Base-by-base conservation (phyloP, 257 asterid species). In the Penstemon eatonii region DNA sequence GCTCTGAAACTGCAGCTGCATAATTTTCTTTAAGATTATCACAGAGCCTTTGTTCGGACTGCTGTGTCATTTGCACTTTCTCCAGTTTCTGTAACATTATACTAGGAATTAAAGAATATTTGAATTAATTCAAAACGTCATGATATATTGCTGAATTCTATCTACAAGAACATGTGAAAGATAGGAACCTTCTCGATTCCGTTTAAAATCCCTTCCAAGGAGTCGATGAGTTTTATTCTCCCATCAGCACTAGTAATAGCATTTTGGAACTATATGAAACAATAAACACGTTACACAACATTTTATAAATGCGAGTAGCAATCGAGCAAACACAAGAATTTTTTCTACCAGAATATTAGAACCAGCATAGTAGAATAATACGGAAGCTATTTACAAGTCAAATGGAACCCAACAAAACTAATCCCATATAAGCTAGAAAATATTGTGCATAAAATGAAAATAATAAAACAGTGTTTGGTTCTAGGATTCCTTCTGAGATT, bases 181-280 rank as follows among this genome's bases (percentile, higher is more conserved):
- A 73, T 43, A 45, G 1, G 59, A 79, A 91, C 98, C 96, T 85
- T 90, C 66, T 76, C 86, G 76, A 84, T 85, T 63, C 94, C 94
- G 49, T 77, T 82, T 73, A 81, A 51, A 79, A 91, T 83, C 68
- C 88, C 87, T 72, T 91, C 95, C 82, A 87, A 79, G 58, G 93
- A 89, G 73, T 82, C 78, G 44, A 87, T 73, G 75, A 91, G 86
- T 75, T 89, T 87, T 59, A 44, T 69, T 64, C 89, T 86, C 69
- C 96, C 88, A 73, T 78, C 86, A 63, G 86, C 81, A 52, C 90
- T 87, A 45, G 83, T 59, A 67, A 89, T 86, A 51, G 95, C 97
- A 75, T 81, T 80, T 76, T 89, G 95, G 81, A 91, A 89, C 96
- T 91, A 57, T 45, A 76, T 67, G 76, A 38, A 65, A 72, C 44